These are phyloP conservation scores for Trichothecium sympodiale DNA, from an alignment of 2,329 filamentous ascomycete species.

Conservation along the genomic window DNA sequence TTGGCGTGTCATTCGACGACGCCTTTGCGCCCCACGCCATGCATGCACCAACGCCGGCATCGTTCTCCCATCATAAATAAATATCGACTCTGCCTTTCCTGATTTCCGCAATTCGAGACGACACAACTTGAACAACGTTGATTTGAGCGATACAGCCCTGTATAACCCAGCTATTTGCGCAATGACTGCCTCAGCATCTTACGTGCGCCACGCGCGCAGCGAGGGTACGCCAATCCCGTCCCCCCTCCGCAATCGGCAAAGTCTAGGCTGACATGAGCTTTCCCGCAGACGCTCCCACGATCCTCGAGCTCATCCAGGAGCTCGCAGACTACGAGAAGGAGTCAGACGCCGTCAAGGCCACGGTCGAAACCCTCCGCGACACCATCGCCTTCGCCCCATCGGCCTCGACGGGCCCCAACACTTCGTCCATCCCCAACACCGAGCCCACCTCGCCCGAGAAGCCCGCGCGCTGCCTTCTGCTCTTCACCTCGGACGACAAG, in stretches of 20 bases:
- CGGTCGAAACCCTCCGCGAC: constrained; percentile 55
- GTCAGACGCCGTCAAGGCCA: constrained; percentile 64
- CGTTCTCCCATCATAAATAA: too few relatives aligned
- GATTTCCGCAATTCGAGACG: too few relatives aligned
- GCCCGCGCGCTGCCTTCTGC: constrained; percentile 68
- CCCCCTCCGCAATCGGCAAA: not conserved
- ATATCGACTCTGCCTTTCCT: too few relatives aligned
- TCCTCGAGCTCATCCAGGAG: constrained; percentile 71
- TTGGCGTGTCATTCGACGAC: too few relatives aligned
- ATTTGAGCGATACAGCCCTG: too few relatives aligned
- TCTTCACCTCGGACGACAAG: constrained; percentile 34
- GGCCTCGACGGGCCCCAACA: constrained; percentile 28
- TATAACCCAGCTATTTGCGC: too few relatives aligned
- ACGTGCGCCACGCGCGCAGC: constrained; percentile 38
- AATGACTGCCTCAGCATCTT: constrained; percentile 4
- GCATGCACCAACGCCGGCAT: too few relatives aligned
- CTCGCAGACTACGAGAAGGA: constrained; percentile 84
- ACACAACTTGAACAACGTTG: too few relatives aligned
- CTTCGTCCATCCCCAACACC: constrained; percentile 26
- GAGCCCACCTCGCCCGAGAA: constrained; percentile 42
- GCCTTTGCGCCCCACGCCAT: too few relatives aligned
- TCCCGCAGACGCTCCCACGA: constrained; percentile 61
- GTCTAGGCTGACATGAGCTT: not conserved
- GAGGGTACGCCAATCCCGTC: constrained; percentile 35
- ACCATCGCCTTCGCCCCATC: constrained; percentile 70